phyloP scores from a whole-genome alignment of 345 rosid species.

The Pugionium cornutum region DNA sequence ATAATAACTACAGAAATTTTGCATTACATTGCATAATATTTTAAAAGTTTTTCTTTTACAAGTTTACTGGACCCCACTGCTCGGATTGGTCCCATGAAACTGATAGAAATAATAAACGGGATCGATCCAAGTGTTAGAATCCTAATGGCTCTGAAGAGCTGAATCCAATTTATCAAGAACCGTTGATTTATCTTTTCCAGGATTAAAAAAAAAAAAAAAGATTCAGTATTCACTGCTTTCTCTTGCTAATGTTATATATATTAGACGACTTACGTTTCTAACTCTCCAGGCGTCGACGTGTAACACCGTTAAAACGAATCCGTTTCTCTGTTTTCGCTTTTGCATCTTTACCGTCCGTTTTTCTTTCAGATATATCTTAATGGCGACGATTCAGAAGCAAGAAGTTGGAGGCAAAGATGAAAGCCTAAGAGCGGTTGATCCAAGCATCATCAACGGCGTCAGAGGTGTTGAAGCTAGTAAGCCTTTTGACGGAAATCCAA shows the following conservation, averaged over 20 bases:
- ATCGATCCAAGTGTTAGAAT: conserved; percentile 27
- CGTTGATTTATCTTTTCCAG: conserved; percentile 29
- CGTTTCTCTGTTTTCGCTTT: conserved; percentile 15
- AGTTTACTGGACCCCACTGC: conserved; percentile 19
- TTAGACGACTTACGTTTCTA: conserved; percentile 14
- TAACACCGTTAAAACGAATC: conserved; percentile 38
- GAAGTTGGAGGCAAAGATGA: conserved; percentile 36
- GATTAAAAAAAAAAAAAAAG: background rate
- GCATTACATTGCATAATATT: too few species aligned
- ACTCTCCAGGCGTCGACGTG: conserved; percentile 19
- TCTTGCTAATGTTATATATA: conserved; percentile 11
- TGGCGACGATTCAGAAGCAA: conserved; percentile 45
- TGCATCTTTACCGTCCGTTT: conserved; percentile 30
- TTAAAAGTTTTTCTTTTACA: too few species aligned
- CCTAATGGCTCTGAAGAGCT: background rate
- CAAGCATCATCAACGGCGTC: conserved; percentile 42
- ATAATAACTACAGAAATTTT: too few species aligned
- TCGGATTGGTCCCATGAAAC: conserved; percentile 32
- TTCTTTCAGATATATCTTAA: conserved; percentile 12
- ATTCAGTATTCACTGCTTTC: conserved; percentile 9
- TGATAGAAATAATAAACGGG: conserved; percentile 18
- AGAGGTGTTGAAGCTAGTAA: conserved; percentile 16
- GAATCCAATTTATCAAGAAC: conserved; percentile 7
- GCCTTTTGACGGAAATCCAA: background rate
- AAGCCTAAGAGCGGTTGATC: conserved; percentile 37